These are phyloP conservation scores for barley (Hordeum vulgare) DNA, from an alignment of 176 grass and related monocot species.

Conservation along the genomic window DNA sequence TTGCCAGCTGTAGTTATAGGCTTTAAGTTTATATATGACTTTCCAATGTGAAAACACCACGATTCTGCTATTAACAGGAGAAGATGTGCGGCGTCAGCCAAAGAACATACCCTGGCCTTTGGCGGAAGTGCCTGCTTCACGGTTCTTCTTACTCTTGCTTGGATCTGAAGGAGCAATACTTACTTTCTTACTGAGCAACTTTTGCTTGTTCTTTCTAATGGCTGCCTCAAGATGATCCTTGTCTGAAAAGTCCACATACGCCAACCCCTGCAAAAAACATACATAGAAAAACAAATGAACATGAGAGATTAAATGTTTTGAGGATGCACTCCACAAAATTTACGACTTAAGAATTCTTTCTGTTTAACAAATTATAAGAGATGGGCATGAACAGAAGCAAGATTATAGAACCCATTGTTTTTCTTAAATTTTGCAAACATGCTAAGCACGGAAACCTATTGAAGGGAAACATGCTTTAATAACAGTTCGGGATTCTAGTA, in stretches of 20 bases:
- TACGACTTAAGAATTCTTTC: background rate
- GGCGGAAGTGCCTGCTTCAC: slow-evolving; percentile 26
- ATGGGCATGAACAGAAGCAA: background rate
- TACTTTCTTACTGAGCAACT: slow-evolving; percentile 63
- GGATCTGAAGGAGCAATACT: slow-evolving; percentile 85
- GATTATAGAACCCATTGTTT: background rate
- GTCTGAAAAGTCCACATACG: slow-evolving; percentile 93
- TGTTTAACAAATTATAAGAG: background rate
- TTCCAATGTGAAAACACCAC: background rate
- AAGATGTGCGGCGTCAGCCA: background rate
- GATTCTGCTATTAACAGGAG: background rate
- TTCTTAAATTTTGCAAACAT: background rate
- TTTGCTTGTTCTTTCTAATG: slow-evolving; percentile 77
- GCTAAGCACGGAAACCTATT: background rate
- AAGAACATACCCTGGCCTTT: slow-evolving; percentile 42
- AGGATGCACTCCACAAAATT: background rate
- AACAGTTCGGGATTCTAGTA: background rate
- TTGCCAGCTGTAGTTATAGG: background rate
- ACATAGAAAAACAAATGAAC: slow-evolving; percentile 14
- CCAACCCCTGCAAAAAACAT: slow-evolving; percentile 58
- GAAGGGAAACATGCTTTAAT: background rate
- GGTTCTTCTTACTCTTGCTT: slow-evolving; percentile 58
- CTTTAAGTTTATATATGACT: background rate
- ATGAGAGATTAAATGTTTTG: background rate
- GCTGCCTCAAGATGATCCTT: slow-evolving; percentile 80